A percentile compares a stretch with the other conserved stretches of the same genome.
Conservation (phyloP, 192 early-diverging fungal genomes). For the Jimgerdemannia lactiflua region DNA sequence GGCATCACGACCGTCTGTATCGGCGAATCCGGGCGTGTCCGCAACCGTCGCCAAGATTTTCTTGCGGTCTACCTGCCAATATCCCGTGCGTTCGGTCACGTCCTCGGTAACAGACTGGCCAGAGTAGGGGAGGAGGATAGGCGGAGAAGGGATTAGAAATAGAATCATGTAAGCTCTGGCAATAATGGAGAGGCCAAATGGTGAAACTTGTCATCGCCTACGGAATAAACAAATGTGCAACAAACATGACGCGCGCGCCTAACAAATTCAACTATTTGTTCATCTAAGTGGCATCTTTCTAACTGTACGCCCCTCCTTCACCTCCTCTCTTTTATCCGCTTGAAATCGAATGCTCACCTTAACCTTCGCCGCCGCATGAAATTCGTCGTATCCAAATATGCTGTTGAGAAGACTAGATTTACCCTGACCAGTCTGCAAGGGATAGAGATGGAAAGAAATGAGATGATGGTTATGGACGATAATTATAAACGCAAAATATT, state of each 20-base stretch:
- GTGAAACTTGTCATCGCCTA: not conserved
- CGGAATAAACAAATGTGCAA: too few species aligned
- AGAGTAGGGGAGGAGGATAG: not conserved
- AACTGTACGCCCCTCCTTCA: not conserved
- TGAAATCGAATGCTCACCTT: slow-evolving; percentile 5
- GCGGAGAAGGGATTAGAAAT: not conserved
- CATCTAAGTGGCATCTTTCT: not conserved
- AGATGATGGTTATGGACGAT: too few species aligned
- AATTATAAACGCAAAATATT: not conserved
- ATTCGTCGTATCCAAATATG: slow-evolving; percentile 14
- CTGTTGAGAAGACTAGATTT: slow-evolving; percentile 25
- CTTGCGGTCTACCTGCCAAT: slow-evolving; percentile 17
- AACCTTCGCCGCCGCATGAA: slow-evolving; percentile 5
- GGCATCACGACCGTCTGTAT: slow-evolving; percentile 13
- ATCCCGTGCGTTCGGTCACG: slow-evolving; percentile 16
- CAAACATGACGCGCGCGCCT: too few species aligned
- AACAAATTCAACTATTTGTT: too few species aligned
- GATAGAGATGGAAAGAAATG: slow-evolving; percentile 1
- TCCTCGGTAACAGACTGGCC: slow-evolving; percentile 11
- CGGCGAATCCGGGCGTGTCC: slow-evolving; percentile 26
- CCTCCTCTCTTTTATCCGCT: too few species aligned
- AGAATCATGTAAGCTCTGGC: not conserved
- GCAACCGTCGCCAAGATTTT: slow-evolving; percentile 17
- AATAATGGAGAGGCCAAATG: not conserved
- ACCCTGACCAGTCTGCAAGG: slow-evolving; percentile 19